A percentile compares a stretch with the other conserved stretches of the same genome.
Conservation (phyloP, 73 alveolate species). For the Paramecium pentaurelia region DNA sequence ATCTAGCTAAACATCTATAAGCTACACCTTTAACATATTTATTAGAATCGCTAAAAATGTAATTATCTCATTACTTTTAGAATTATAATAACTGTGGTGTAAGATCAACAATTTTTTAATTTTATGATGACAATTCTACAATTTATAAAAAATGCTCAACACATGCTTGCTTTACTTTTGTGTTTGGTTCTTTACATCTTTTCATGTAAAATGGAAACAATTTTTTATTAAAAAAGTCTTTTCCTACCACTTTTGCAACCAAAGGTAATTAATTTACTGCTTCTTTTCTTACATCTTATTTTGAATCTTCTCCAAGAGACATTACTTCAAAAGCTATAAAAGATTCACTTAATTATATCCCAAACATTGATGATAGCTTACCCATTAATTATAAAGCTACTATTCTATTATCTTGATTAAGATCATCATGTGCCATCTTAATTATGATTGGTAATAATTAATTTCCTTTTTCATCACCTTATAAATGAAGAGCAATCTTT, state of each 20-base stretch:
- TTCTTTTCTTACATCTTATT: constrained; percentile 66
- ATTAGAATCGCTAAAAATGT: constrained; percentile 4
- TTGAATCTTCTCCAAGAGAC: constrained; percentile 71
- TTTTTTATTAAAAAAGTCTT: constrained; percentile 61
- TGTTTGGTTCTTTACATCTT: constrained; percentile 67
- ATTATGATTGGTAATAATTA: constrained; percentile 55
- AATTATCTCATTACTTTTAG: neutral
- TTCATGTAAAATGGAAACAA: constrained; percentile 73
- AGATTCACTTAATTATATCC: constrained; percentile 61
- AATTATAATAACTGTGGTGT: neutral
- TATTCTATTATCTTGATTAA: constrained; percentile 61
- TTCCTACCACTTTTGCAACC: constrained; percentile 65
- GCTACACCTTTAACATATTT: constrained; percentile 81
- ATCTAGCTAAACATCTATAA: constrained; percentile 68
- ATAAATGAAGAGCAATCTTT: constrained; percentile 10
- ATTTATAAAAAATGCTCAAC: constrained; percentile 70
- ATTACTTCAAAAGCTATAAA: constrained; percentile 69
- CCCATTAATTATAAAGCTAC: constrained; percentile 70
- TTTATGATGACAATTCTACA: constrained; percentile 40
- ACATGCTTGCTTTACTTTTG: constrained; percentile 73
- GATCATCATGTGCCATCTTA: constrained; percentile 66
- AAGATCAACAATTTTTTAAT: neutral
- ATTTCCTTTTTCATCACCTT: constrained; percentile 60
- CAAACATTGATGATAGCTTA: constrained; percentile 60
- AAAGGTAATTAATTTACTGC: constrained; percentile 63